phyloP scores from a whole-genome alignment of 352 stramenopile species.

The Blastocystis sp. region DNA sequence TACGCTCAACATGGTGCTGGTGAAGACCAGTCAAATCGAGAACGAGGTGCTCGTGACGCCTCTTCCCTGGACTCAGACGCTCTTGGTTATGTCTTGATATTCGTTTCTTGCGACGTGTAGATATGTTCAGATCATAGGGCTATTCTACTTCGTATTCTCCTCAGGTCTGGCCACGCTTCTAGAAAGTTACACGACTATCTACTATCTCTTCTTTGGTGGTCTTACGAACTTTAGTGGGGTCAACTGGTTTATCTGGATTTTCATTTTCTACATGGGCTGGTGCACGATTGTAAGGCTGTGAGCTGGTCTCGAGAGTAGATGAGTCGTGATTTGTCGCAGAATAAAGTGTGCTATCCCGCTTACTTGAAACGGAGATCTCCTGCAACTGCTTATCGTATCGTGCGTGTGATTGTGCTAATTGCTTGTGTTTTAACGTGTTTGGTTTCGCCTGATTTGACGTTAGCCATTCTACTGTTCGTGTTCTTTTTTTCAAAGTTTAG shows the following conservation, averaged over 20 bases:
- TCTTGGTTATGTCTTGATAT: neutral
- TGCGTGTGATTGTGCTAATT: neutral
- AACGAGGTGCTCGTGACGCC: slow-evolving; percentile 14
- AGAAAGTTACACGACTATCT: neutral
- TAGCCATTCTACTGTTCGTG: slow-evolving; percentile 51
- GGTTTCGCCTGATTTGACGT: slow-evolving; percentile 36
- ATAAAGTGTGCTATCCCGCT: slow-evolving; percentile 28
- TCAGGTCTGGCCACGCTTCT: neutral
- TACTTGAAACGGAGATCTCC: slow-evolving; percentile 13
- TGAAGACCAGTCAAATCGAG: slow-evolving; percentile 11
- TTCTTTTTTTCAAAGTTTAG: slow-evolving; percentile 45
- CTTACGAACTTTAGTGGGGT: slow-evolving; percentile 26
- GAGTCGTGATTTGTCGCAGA: slow-evolving; percentile 1
- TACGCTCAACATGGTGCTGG: slow-evolving; percentile 31
- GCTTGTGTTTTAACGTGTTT: slow-evolving; percentile 48
- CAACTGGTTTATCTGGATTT: slow-evolving; percentile 45
- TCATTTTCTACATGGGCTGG: slow-evolving; percentile 54
- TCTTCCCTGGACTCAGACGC: slow-evolving; percentile 6
- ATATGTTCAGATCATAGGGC: slow-evolving; percentile 23
- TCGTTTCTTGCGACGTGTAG: neutral
- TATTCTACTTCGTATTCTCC: neutral
- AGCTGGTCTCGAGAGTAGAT: neutral
- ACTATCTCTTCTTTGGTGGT: slow-evolving; percentile 32
- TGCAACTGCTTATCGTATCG: neutral
- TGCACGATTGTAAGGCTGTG: neutral